Base-by-base conservation (phyloP, 257 asterid genomes). In the Nicotiana tomentosiformis region DNA sequence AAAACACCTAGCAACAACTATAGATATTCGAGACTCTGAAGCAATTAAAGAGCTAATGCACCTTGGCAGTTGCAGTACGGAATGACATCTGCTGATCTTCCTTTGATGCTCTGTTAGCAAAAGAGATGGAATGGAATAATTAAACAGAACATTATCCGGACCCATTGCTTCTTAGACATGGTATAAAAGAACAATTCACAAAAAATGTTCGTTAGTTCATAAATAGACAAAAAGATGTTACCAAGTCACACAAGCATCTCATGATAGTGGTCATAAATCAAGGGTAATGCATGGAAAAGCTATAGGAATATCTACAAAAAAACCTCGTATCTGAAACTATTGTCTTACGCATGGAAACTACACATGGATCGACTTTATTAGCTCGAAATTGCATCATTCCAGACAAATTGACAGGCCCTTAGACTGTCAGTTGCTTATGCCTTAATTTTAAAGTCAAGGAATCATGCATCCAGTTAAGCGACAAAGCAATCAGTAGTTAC, bases 51-150 rank as follows among this genome's bases (percentile, higher is more conserved):
- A 60, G 23, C 57, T 46, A 55, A 68, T 60, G 64, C 66, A 96
- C 99, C 97, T 96, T 96, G 79, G 97, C 99, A 82, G 93, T 83
- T 77, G 97, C 90, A 72, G 99, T 92, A 65, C 99, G 97, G 83
- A 96, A 96, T 83, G 94, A 76, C 84, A 96, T 85, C 30, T 90
- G 92, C 84, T 92, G 95, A 84, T 94, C 98, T 83, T 94, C 98
- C 87, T 88, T 96, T 39, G 90, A 72, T 84, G 82, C 90, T 90
- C 99, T 96, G 90, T 83, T 81, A 77, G 88, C 67, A 85, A 17
- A 90, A 87, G 62, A 80, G 80, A 84, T 78, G 67, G 51, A 49
- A 74, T 2, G 51, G 61, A 74, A 49, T 49, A 26, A 26, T 74
- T 26, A 49, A 23, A 23, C n/a, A 11, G 49, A 70, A 57, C 46